A percentile compares a stretch with the other conserved stretches of the same genome.
Conservation (phyloP, 2,329 filamentous ascomycete genomes). For the Penicillium sp. region DNA sequence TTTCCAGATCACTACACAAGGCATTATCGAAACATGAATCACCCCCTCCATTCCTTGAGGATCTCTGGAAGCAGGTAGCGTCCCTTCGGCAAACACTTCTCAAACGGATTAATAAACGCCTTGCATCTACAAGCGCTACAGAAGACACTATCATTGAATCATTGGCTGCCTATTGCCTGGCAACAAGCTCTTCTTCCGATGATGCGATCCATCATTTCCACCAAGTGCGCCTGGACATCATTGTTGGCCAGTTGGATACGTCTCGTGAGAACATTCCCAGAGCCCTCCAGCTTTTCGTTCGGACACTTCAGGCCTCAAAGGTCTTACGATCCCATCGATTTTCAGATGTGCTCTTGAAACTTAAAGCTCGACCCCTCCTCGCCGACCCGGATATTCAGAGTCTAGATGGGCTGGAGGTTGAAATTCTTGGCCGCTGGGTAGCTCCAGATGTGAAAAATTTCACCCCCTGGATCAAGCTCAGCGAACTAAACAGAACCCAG, state of each 20-base stretch:
- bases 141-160: slow-evolving; percentile 63
- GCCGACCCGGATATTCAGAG: slow-evolving; percentile 66
- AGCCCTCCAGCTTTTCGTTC: slow-evolving; percentile 70
- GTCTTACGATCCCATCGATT: slow-evolving; percentile 71
- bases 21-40: slow-evolving; percentile 59
- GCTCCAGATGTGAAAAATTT: slow-evolving; percentile 80
- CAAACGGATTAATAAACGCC: slow-evolving; percentile 59
- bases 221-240: slow-evolving; percentile 66
- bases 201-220: slow-evolving; percentile 80
- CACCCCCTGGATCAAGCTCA: slow-evolving; percentile 81
- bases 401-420: slow-evolving; percentile 71
- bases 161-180: slow-evolving; percentile 78
- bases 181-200: slow-evolving; percentile 73
- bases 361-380: slow-evolving; percentile 71
- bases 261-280: slow-evolving; percentile 58
- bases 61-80: slow-evolving; percentile 63
- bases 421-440: slow-evolving; percentile 77
- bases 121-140: slow-evolving; percentile 47
- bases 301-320: slow-evolving; percentile 75
- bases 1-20: slow-evolving; percentile 73
- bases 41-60: slow-evolving; percentile 58
- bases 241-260: slow-evolving; percentile 61
- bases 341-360: slow-evolving; percentile 63
- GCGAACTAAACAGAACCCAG: slow-evolving; percentile 65
- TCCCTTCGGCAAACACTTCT: slow-evolving; percentile 64